Conservation (phyloP, 75 land plant genomes). For the Selaginella moellendorffii region DNA sequence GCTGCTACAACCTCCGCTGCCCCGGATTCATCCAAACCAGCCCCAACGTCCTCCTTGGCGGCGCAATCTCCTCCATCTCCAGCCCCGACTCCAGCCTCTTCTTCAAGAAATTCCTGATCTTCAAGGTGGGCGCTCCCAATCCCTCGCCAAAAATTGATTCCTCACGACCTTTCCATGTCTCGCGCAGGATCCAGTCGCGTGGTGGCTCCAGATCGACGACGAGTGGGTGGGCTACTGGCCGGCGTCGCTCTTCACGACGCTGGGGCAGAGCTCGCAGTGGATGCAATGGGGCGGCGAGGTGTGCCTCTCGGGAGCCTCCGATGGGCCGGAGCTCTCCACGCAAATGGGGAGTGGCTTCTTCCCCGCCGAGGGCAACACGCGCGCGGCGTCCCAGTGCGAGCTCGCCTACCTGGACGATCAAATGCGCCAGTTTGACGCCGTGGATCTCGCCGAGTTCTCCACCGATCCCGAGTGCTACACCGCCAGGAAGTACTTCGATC, state of each 20-base stretch:
- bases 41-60: not conserved
- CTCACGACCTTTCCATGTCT: no score
- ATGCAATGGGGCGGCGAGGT: slow-evolving; percentile 10
- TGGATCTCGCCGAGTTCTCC: slow-evolving; percentile 6
- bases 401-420: slow-evolving; percentile 6
- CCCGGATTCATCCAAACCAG: slow-evolving; percentile 7
- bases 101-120: slow-evolving; percentile 8
- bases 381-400: slow-evolving; percentile 1
- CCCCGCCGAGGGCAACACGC: not conserved
- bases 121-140: no score
- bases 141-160: no score
- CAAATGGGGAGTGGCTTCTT: slow-evolving; percentile 8
- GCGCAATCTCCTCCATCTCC: not conserved
- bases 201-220: slow-evolving; percentile 7
- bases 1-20: slow-evolving; percentile 6
- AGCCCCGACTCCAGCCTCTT: slow-evolving; percentile 7
- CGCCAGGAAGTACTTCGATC: not conserved
- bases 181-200: slow-evolving; percentile 6
- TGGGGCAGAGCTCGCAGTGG: slow-evolving; percentile 4
- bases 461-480: slow-evolving; percentile 8
- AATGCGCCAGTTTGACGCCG: not conserved
- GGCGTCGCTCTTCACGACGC: not conserved
- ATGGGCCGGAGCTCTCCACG: slow-evolving; percentile 1
- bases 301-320: not conserved
- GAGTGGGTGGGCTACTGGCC: not conserved